These are phyloP conservation scores for Emergomyces africanus DNA, from an alignment of 2,329 filamentous ascomycete genomes.

Conservation along the genomic window DNA sequence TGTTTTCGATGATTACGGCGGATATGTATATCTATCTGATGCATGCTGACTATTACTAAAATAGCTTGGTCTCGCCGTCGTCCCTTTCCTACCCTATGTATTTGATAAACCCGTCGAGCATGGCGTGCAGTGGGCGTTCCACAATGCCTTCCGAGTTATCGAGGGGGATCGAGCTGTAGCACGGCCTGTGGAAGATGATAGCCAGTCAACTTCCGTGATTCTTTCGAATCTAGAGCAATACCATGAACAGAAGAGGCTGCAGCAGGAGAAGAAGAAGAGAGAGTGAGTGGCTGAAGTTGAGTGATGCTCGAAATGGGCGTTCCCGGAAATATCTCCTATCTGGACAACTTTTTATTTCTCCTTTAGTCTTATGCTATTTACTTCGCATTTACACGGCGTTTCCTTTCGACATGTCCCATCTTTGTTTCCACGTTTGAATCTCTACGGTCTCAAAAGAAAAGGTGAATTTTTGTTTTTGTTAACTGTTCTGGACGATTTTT, in stretches of 20 bases:
- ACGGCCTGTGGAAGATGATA: slow-evolving; percentile 7
- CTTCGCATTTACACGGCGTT: neutral
- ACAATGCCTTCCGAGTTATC: slow-evolving; percentile 61
- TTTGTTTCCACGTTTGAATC: neutral
- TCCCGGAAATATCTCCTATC: neutral
- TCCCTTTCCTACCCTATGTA: slow-evolving; percentile 70
- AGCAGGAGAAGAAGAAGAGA: slow-evolving; percentile 14
- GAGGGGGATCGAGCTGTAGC: slow-evolving; percentile 50
- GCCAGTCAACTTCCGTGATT: slow-evolving; percentile 8
- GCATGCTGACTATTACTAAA: slow-evolving; percentile 9
- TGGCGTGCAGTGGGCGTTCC: slow-evolving; percentile 81
- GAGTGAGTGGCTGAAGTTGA: neutral
- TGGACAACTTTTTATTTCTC: neutral
- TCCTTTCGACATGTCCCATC: neutral
- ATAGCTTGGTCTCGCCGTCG: slow-evolving; percentile 53
- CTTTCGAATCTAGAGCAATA: slow-evolving; percentile 14
- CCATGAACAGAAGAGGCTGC: slow-evolving; percentile 15
- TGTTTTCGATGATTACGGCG: slow-evolving; percentile 18
- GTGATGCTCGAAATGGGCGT: neutral
- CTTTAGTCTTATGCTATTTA: neutral
- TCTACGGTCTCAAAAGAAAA: neutral
- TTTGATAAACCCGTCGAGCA: slow-evolving; percentile 91
- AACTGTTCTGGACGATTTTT: neutral
- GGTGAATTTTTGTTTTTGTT: neutral
- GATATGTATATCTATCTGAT: neutral